Conservation (phyloP, 108 stramenopile genomes). For the Skeletonema costatum region DNA sequence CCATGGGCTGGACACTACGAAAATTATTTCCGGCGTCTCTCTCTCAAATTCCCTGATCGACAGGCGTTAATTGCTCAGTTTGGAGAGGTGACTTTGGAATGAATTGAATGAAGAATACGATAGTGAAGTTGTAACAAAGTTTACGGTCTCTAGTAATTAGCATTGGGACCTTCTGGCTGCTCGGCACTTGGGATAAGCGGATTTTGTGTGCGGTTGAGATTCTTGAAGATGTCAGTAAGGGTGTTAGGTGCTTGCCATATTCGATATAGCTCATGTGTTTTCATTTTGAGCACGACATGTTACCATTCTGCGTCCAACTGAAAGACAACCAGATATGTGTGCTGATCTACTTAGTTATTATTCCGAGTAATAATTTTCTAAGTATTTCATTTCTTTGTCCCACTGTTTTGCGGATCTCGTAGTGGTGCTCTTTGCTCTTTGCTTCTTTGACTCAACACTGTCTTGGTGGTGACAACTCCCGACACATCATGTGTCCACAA, state of each 20-base stretch:
- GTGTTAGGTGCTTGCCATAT: constrained; percentile 12
- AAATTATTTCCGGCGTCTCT: constrained; percentile 51
- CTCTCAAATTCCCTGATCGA: constrained; percentile 35
- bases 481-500: no score
- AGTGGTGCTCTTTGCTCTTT: no score
- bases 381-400: no score
- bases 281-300: no score
- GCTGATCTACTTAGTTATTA: no score
- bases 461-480: no score
- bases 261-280: no score
- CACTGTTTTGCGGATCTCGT: no score
- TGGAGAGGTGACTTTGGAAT: constrained; percentile 41
- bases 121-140: constrained; percentile 33
- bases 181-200: constrained; percentile 41
- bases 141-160: constrained; percentile 32
- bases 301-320: no score
- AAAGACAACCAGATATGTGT: no score
- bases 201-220: constrained; percentile 44
- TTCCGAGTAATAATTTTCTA: no score
- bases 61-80: constrained; percentile 47
- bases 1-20: constrained; percentile 55
- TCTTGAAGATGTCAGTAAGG: constrained; percentile 47
- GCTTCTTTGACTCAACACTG: no score
- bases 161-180: constrained; percentile 49
- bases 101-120: constrained; percentile 32